A percentile compares a stretch with the other conserved stretches of the same genome.
phyloP scores from a whole-genome alignment of 768 basidiomycete genomes.

The Boletus edulis region DNA sequence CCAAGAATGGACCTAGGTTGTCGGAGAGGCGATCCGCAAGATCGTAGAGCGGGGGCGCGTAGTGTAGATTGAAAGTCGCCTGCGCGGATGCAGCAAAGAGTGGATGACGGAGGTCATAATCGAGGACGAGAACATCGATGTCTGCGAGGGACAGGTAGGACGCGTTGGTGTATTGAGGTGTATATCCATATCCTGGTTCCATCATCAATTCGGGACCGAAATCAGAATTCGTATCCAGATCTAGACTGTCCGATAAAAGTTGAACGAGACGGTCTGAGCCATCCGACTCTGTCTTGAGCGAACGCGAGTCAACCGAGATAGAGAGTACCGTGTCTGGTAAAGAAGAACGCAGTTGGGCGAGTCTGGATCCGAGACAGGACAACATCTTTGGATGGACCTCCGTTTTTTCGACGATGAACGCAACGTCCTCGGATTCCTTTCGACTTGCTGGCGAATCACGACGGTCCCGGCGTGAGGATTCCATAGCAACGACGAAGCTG shows the following conservation, averaged over 20 bases:
- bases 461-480: conserved; percentile 16
- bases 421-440: neutral
- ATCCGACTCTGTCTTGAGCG: neutral
- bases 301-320: conserved; percentile 6
- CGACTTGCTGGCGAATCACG: neutral
- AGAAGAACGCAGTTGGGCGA: conserved; percentile 13
- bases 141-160: conserved; percentile 22
- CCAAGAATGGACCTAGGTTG: conserved; percentile 40
- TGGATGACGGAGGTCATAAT: conserved; percentile 51
- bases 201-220: conserved; percentile 4
- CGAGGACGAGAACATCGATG: conserved; percentile 47
- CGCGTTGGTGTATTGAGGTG: conserved; percentile 12
- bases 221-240: neutral
- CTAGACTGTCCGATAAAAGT: conserved; percentile 14
- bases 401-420: conserved; percentile 1
- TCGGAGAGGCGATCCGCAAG: conserved; percentile 39
- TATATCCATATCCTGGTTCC: conserved; percentile 8
- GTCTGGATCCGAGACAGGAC: conserved; percentile 21
- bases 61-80: conserved; percentile 32
- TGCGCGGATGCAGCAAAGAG: conserved; percentile 32
- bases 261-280: conserved; percentile 14
- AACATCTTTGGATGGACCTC: conserved; percentile 11
- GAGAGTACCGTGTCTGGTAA: conserved; percentile 4
- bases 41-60: conserved; percentile 41
- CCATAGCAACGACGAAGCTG: conserved; percentile 39